Evolutionary conservation across 768 basidiomycete genomes (phyloP).

Genomic region (Gymnopilus dilepis): DNA sequence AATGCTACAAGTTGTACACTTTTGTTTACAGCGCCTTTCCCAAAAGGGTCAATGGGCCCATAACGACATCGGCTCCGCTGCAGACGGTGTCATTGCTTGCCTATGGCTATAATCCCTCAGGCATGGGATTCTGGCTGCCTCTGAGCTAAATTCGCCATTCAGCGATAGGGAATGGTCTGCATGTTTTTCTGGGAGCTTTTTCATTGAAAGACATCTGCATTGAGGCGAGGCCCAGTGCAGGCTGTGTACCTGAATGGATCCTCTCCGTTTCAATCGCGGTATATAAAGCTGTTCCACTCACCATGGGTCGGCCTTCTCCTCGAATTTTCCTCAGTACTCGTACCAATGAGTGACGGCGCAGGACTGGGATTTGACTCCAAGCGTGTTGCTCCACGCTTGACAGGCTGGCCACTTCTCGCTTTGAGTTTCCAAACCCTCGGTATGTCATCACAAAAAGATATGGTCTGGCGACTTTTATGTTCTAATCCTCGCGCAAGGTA

Average conservation of each 20-base stretch:
- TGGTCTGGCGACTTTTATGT: neutral
- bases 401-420: constrained; percentile 35
- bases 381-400: constrained; percentile 37
- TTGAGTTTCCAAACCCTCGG: constrained; percentile 43
- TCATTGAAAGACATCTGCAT: neutral
- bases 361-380: constrained; percentile 35
- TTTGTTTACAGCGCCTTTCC: neutral
- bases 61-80: neutral
- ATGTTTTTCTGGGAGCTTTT: neutral
- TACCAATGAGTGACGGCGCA: constrained; percentile 26
- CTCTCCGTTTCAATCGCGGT: neutral
- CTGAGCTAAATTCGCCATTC: constrained; percentile 42
- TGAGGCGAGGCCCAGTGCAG: neutral
- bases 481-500: constrained; percentile 35
- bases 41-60: neutral
- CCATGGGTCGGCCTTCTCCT: constrained; percentile 1
- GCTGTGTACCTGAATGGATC: neutral
- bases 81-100: constrained; percentile 10
- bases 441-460: constrained; percentile 12
- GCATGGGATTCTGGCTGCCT: neutral
- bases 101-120: constrained; percentile 45
- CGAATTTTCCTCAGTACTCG: neutral
- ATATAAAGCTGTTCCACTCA: constrained; percentile 4
- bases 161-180: constrained; percentile 25
- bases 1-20: neutral